Evolutionary conservation across 495 filamentous ascomycete genomes (phyloP).

Genomic region (Usnea hakonensis): DNA sequence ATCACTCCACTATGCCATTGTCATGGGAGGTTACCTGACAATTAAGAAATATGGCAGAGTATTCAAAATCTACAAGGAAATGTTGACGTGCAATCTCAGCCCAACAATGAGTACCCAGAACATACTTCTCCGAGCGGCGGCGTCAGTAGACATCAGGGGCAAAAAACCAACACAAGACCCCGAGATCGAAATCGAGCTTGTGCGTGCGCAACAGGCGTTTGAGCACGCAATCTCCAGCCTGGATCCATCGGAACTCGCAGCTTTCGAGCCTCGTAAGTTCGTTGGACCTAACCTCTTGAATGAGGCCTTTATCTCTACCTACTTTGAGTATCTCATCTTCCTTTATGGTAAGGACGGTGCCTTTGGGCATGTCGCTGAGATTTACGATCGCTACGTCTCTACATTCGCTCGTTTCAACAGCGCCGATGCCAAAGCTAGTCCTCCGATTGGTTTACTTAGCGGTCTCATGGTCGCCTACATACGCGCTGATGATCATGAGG

Average conservation of each 20-base stretch:
- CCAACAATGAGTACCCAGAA: constrained; percentile 40
- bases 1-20: constrained; percentile 65
- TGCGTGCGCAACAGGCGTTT: constrained; percentile 25
- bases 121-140: constrained; percentile 38
- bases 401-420: constrained; percentile 28
- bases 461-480: constrained; percentile 58
- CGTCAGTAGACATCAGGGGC: constrained; percentile 21
- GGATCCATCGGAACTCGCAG: constrained; percentile 28
- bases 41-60: constrained; percentile 44
- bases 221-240: constrained; percentile 27
- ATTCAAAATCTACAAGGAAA: constrained; percentile 44
- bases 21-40: constrained; percentile 58
- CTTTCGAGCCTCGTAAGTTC: constrained; percentile 26
- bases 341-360: constrained; percentile 52
- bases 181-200: constrained; percentile 8
- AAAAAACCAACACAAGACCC: constrained; percentile 27
- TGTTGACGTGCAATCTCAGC: constrained; percentile 41
- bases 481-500: constrained; percentile 45
- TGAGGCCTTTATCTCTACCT: constrained; percentile 37
- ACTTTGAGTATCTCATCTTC: constrained; percentile 55
- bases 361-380: constrained; percentile 43
- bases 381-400: constrained; percentile 47
- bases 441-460: constrained; percentile 52
- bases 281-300: constrained; percentile 21
- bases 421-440: constrained; percentile 23